Percentiles rank a stretch among this genome's conserved stretches.
Conservation (phyloP, 805 yeast genomes). For the Saccharomycopsis selenospora region DNA sequence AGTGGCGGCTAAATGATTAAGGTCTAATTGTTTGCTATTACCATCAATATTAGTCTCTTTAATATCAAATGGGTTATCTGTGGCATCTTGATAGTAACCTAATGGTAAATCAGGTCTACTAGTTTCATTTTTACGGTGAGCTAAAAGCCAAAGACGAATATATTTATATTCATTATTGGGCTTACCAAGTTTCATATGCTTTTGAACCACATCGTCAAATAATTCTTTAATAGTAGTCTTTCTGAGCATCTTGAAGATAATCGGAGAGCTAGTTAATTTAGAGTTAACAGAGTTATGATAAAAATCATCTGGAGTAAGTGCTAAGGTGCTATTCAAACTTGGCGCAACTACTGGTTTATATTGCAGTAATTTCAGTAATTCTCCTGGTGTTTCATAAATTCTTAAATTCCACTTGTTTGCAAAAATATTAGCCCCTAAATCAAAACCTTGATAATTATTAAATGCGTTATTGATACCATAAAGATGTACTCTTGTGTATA, state of each 20-base stretch:
- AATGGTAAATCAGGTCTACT: slow-evolving; percentile 50
- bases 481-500: slow-evolving; percentile 51
- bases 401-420: slow-evolving; percentile 21
- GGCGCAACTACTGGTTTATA: neutral
- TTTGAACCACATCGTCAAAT: slow-evolving; percentile 40
- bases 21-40: slow-evolving; percentile 22
- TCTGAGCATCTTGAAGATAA: slow-evolving; percentile 40
- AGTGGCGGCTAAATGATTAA: slow-evolving; percentile 3
- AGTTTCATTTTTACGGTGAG: slow-evolving; percentile 64
- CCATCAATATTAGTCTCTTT: slow-evolving; percentile 3
- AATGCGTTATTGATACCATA: slow-evolving; percentile 47
- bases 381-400: slow-evolving; percentile 17
- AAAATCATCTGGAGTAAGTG: neutral
- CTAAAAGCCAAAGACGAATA: slow-evolving; percentile 58
- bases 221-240: slow-evolving; percentile 46
- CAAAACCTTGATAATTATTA: slow-evolving; percentile 61
- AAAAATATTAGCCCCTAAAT: slow-evolving; percentile 58
- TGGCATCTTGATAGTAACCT: slow-evolving; percentile 18
- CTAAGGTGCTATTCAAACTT: neutral
- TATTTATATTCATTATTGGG: slow-evolving; percentile 27
- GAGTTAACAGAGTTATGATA: neutral
- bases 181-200: slow-evolving; percentile 29
- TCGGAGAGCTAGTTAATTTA: slow-evolving; percentile 18
- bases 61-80: slow-evolving; percentile 21
- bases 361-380: slow-evolving; percentile 2